A percentile compares a stretch with the other conserved stretches of the same genome.
Conservation (phyloP, 208 protist species). For the Phytomonas sp. region DNA sequence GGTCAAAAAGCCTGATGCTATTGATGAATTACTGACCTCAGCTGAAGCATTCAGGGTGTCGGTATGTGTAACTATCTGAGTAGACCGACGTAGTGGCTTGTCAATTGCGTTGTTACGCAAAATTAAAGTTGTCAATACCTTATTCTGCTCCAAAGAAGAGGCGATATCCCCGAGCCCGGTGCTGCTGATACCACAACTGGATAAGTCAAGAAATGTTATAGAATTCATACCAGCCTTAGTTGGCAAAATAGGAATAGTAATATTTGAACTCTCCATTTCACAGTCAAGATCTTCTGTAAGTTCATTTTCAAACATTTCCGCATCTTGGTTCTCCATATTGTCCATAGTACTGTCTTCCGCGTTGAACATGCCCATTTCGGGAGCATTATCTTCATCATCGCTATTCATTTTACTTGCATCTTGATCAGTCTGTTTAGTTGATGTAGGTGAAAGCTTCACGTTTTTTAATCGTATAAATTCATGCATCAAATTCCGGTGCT, state of each 20-base stretch:
- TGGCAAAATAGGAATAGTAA: slow-evolving; percentile 9
- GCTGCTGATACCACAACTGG: slow-evolving; percentile 54
- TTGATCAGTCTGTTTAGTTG: slow-evolving; percentile 21
- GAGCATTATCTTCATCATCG: neutral
- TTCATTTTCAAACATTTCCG: slow-evolving; percentile 14
- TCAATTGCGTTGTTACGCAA: slow-evolving; percentile 66
- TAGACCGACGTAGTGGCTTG: slow-evolving; percentile 13
- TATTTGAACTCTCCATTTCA: slow-evolving; percentile 5
- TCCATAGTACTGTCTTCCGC: slow-evolving; percentile 12
- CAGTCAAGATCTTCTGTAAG: slow-evolving; percentile 10
- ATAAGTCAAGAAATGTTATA: slow-evolving; percentile 54
- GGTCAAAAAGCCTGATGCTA: slow-evolving; percentile 35
- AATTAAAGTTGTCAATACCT: slow-evolving; percentile 45
- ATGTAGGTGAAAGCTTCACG: neutral
- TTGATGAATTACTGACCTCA: slow-evolving; percentile 16
- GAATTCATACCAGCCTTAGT: slow-evolving; percentile 51
- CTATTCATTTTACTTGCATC: slow-evolving; percentile 29
- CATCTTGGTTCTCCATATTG: slow-evolving; percentile 16
- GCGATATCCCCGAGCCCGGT: slow-evolving; percentile 43
- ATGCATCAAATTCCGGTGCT: neutral
- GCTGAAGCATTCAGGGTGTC: slow-evolving; percentile 5
- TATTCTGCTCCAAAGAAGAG: slow-evolving; percentile 37
- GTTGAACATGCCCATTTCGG: slow-evolving; percentile 1
- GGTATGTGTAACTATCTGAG: neutral
- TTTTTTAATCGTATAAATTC: neutral